These are phyloP conservation scores for Fraxinus baroniana DNA, from an alignment of 305 asterid genomes.

Conservation along the genomic window DNA sequence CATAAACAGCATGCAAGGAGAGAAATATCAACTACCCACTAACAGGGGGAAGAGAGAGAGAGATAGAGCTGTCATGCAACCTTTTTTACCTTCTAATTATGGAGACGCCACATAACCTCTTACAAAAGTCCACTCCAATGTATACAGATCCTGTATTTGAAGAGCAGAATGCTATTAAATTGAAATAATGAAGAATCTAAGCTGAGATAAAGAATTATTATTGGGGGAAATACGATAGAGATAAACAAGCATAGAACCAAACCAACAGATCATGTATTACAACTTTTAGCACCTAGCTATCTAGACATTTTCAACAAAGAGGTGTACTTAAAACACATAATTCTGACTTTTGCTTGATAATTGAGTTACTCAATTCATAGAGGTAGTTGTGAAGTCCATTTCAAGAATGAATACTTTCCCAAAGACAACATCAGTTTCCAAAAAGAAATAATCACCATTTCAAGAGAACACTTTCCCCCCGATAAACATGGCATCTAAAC, in stretches of 20 bases:
- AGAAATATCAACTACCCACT: background rate
- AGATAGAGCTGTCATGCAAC: background rate
- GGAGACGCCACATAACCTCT: slow-evolving; percentile 95
- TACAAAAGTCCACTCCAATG: slow-evolving; percentile 96
- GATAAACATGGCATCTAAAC: background rate
- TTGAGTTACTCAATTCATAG: background rate
- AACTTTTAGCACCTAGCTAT: background rate
- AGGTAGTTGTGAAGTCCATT: background rate
- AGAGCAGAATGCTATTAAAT: background rate
- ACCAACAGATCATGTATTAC: background rate
- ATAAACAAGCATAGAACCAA: background rate
- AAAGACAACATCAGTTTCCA: background rate
- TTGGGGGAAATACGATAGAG: background rate
- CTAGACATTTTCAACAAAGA: background rate
- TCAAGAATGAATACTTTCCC: background rate
- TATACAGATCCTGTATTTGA: slow-evolving; percentile 75
- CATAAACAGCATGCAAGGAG: background rate
- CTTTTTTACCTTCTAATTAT: slow-evolving; percentile 76
- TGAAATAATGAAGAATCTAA: background rate
- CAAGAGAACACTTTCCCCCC: background rate
- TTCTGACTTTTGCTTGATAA: background rate
- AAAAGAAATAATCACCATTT: background rate
- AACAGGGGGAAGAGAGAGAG: background rate
- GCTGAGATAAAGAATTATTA: background rate
- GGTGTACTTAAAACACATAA: background rate